Evolutionary conservation across 768 basidiomycete genomes (phyloP).

Genomic region (Amanita brunnescens): DNA sequence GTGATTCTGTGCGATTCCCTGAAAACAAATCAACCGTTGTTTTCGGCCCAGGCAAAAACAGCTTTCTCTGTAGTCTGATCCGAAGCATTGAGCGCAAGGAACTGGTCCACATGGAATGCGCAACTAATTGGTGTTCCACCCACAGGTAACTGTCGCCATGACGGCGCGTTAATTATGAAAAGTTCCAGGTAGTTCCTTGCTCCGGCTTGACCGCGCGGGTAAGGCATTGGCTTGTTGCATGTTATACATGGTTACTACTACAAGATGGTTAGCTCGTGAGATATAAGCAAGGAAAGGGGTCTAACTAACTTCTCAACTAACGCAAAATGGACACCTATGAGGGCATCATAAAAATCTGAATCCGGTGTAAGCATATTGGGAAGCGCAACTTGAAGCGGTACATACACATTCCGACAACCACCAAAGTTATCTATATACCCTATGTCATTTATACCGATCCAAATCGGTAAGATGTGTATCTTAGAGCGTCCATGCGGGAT

Average conservation of each 20-base stretch:
- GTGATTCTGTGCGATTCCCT: too few relatives aligned
- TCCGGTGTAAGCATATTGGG: background rate
- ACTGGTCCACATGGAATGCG: too few relatives aligned
- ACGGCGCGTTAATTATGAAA: conserved; percentile 35
- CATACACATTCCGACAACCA: conserved; percentile 43
- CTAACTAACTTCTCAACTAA: conserved; percentile 40
- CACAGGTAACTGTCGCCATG: conserved; percentile 19
- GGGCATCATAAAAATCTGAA: conserved; percentile 37
- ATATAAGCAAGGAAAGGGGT: conserved; percentile 2
- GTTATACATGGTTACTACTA: conserved; percentile 24
- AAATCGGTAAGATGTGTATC: too few relatives aligned
- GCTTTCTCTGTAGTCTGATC: conserved; percentile 32
- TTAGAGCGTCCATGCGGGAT: too few relatives aligned
- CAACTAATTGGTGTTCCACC: background rate
- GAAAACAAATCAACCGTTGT: conserved; percentile 33
- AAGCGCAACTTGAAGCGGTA: background rate
- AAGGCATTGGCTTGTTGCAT: background rate
- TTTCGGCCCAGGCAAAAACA: conserved; percentile 38
- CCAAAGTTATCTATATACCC: conserved; percentile 42
- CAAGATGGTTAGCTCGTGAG: conserved; percentile 7
- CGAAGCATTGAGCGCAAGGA: conserved; percentile 33
- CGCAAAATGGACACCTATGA: conserved; percentile 42
- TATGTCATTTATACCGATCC: conserved; percentile 68
- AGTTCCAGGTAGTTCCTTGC: conserved; percentile 52
- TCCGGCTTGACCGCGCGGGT: conserved; percentile 32